Evolutionary conservation across 805 yeast species (phyloP).

Genomic region (Metschnikowia koreensis): DNA sequence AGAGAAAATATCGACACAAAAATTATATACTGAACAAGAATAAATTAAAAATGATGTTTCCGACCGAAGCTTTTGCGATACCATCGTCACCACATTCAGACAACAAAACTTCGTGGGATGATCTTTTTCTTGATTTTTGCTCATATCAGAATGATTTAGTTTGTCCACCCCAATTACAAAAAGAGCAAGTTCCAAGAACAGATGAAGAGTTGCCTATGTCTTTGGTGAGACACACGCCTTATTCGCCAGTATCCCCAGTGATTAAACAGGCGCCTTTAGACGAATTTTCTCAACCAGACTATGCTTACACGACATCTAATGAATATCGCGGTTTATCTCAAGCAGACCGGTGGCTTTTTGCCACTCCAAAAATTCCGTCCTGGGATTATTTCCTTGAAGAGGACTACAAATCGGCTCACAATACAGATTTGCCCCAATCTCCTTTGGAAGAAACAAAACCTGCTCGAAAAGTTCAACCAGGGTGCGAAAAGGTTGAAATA

Average conservation of each 20-base stretch:
- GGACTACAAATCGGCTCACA: background rate
- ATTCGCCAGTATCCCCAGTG: conserved; percentile 5
- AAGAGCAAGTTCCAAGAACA: conserved; percentile 1
- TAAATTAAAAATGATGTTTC: background rate
- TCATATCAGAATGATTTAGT: background rate
- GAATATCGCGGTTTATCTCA: background rate
- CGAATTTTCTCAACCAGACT: conserved; percentile 4
- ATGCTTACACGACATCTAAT: background rate
- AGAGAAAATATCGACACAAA: no score
- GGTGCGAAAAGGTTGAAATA: background rate
- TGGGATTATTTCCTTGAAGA: conserved; percentile 2
- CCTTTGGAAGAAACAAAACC: background rate
- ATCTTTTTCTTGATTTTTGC: background rate
- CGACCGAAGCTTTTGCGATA: background rate
- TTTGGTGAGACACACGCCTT: background rate
- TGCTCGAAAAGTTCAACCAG: background rate
- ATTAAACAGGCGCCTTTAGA: conserved; percentile 6
- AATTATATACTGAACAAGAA: no score
- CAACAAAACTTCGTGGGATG: conserved; percentile 1
- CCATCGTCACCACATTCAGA: conserved; percentile 5
- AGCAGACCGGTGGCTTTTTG: background rate
- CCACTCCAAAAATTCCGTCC: conserved; percentile 3
- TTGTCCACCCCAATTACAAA: conserved; percentile 1
- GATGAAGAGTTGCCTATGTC: conserved; percentile 2
- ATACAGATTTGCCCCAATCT: background rate